Evolutionary conservation across 2,329 filamentous ascomycete species (phyloP), one percentile per base, ranked within the genome.

Genomic region (Penicillium psychrosexuale): DNA sequence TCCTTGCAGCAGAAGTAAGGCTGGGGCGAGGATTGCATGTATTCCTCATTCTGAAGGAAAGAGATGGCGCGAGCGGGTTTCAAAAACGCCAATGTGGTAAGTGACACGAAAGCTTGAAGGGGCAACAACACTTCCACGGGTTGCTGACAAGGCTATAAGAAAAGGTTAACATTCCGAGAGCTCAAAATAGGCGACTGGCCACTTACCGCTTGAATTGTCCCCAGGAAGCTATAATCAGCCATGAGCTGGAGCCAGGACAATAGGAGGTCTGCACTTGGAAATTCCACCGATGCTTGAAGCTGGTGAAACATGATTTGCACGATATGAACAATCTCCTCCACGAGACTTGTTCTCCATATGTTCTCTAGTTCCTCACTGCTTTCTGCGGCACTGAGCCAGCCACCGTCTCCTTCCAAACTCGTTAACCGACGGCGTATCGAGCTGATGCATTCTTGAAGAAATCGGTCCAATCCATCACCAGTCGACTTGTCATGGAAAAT

Each of bases 181-280:
- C 30, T 28, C 13, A 46, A 62, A 50, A 36, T 34, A 52, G 28
- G 17, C 27, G 48, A 39, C 44, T 55, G 52, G 62, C 47, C 30
- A 76, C 81, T 74, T 74, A 86, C 82, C 49, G 78, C 75, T 56
- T 79, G 74, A 45, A 92, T 78, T 9, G 79, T 77, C 54, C 87
- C 83, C 60, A 97, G 82, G 67, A 95, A 96, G 47, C 75, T 77
- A 65, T 84, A 86, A 13, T 83, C 78, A 39, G 82, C 78, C 79
- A 92, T 86, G 47, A 92, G 75, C n/a, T 80, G 76, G 64, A 92
- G 91, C 91, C 91, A 96, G 60, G 83, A 79, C 37, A 83, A 76
- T 17, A 91, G 78, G 7, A 85, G 72, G 13, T 80, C 76, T 17
- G 83, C 79, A 15, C 84, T 77, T 12, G 84, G 78, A 63, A 89